Base-by-base conservation (phyloP, 2,329 filamentous ascomycete genomes). In the Sordariomycetes sp. region DNA sequence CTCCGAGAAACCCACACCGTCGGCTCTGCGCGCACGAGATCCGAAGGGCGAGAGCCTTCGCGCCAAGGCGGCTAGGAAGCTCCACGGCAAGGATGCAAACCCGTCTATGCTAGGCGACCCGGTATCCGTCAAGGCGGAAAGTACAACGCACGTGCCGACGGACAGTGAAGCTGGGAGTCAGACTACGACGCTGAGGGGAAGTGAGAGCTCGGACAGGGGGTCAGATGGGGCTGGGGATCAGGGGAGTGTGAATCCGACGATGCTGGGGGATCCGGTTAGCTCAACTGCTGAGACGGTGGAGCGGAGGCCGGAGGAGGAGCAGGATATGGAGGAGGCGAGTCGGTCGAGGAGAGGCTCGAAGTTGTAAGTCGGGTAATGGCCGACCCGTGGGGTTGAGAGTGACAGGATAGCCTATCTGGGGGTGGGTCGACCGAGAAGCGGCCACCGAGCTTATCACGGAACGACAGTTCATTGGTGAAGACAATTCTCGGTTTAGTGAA, bases 251-350 rank as follows among this genome's bases (percentile, higher is more conserved):
- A 51, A 66, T 39, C 55, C 57, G 5, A 53, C 51, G 34, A 53
- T 54, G 42, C 45, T 62, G 8, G 58, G 58, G 17, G 59, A 62
- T 32, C 58, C 59, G 3, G 50, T 60, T 21, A 61, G 55, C 31
- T 25, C 59, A 17, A 61, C 62, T 38, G 57, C 57, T 7, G 59
- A 62, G 38, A 52, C 45, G 35, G 55, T 49, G 37, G 47, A 51
- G 12, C 43, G 35, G 27, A 39, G 52, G 21, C 55, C 55, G 2
- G 30, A 32, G 17, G 18, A 18, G 30, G 30, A 21, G 33, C 16
- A 28, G 15, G 15, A 6, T 10, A 23, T 29, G 9, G 33, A 21
- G 6, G 33, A 29, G 4, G 33, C 16, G 16, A 23, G 33, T 10
- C 9, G 16, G 17, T 11, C 11, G 8, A 14, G n/a, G 26, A 35